A percentile compares a stretch with the other conserved stretches of the same genome.
phyloP scores from a whole-genome alignment of 495 filamentous ascomycete genomes.

The Daldinia caldariorum region DNA sequence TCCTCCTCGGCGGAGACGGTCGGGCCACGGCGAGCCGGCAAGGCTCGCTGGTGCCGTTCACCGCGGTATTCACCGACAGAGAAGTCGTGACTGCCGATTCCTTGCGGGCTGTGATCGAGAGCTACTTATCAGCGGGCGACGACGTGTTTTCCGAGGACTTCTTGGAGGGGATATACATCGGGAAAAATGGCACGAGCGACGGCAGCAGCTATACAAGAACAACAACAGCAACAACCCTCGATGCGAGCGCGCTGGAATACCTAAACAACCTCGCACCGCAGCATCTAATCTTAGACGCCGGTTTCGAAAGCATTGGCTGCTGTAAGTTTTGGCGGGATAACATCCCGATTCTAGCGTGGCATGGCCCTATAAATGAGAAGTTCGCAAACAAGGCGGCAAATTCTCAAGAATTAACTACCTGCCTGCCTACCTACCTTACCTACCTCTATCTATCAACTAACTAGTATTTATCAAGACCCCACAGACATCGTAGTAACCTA shows the following conservation, averaged over 20 bases:
- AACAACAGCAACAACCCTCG: neutral
- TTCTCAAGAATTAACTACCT: too few species aligned
- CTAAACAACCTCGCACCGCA: neutral
- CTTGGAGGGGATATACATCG: constrained; percentile 47
- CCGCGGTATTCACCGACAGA: neutral
- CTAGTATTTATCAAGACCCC: neutral
- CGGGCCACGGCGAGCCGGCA: neutral
- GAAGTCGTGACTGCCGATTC: neutral
- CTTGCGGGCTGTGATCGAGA: constrained; percentile 7
- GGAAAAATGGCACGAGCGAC: constrained; percentile 41
- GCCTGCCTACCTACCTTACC: too few species aligned
- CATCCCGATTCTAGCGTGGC: too few species aligned
- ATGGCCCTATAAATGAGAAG: too few species aligned
- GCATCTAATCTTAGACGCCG: neutral
- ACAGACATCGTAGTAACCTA: neutral
- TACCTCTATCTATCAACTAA: neutral
- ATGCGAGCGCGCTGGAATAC: neutral
- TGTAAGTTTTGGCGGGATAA: neutral
- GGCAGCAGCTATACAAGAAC: constrained; percentile 1
- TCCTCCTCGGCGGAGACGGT: neutral
- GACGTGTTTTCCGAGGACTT: constrained; percentile 47
- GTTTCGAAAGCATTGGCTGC: neutral
- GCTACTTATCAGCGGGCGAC: constrained; percentile 31
- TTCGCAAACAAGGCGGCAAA: too few species aligned
- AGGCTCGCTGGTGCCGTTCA: neutral